Evolutionary conservation across 192 early-diverging fungal genomes (phyloP).

Genomic region (Umbelopsis ramanniana): DNA sequence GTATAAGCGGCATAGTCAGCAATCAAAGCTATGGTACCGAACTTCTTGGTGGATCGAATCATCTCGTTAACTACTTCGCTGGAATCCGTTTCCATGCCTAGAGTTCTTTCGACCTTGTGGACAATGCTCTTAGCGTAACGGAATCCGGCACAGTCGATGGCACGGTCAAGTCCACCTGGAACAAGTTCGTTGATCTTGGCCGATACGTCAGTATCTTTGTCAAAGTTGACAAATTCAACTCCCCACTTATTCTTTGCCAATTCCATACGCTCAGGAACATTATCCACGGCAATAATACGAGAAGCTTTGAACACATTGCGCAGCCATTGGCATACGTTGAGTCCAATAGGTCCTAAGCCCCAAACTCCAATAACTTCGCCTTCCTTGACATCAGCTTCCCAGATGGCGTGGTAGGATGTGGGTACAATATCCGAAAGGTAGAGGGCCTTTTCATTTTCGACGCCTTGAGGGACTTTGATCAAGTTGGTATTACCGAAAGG

Average conservation of each 20-base stretch:
- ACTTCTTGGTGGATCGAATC: constrained; percentile 45
- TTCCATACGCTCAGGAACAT: constrained; percentile 38
- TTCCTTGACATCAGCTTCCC: constrained; percentile 38
- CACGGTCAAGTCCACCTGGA: constrained; percentile 52
- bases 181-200: constrained; percentile 34
- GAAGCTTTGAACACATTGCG: constrained; percentile 41
- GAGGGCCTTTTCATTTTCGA: constrained; percentile 55
- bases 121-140: constrained; percentile 52
- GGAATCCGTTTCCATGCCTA: constrained; percentile 57
- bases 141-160: constrained; percentile 58
- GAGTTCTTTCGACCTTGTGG: constrained; percentile 47
- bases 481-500: constrained; percentile 59
- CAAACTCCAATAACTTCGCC: constrained; percentile 59
- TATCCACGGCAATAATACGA: constrained; percentile 51
- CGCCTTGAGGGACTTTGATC: constrained; percentile 43
- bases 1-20: constrained; percentile 54
- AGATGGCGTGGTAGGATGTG: constrained; percentile 51
- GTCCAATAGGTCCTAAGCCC: constrained; percentile 60
- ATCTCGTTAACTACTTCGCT: constrained; percentile 50
- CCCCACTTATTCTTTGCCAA: constrained; percentile 36
- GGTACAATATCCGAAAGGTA: constrained; percentile 54
- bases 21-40: constrained; percentile 54
- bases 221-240: constrained; percentile 40
- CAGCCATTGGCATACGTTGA: constrained; percentile 39
- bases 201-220: constrained; percentile 34